phyloP scores from a whole-genome alignment of 2,329 filamentous ascomycete species.

The Talaromyces sp. region DNA sequence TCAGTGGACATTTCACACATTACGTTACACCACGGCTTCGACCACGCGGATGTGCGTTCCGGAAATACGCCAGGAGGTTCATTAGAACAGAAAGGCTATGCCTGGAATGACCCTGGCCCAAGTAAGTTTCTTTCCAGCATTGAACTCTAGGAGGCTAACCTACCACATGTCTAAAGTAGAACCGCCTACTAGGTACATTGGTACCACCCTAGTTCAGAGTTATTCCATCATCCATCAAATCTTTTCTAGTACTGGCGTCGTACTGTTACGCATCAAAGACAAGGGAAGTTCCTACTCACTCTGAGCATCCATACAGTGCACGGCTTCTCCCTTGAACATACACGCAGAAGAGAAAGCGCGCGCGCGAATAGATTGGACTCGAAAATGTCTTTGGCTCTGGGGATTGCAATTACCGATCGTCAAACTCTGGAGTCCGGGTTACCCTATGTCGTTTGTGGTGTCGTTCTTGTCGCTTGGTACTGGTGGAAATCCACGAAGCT shows the following conservation, averaged over 20 bases:
- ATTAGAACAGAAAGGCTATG: background rate
- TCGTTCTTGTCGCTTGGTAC: background rate
- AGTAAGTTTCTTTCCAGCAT: background rate
- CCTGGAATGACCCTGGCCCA: background rate
- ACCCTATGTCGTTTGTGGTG: background rate
- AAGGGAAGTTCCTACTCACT: background rate
- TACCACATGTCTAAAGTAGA: background rate
- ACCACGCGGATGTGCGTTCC: background rate
- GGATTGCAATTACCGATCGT: background rate
- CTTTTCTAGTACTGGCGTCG: background rate
- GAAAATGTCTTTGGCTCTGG: background rate
- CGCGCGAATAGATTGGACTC: background rate
- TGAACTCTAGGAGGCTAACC: background rate
- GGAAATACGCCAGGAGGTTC: background rate
- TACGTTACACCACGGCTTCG: background rate
- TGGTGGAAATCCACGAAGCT: conserved; percentile 2
- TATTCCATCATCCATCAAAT: background rate
- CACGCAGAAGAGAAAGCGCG: background rate
- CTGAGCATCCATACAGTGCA: conserved; percentile 1
- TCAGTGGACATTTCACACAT: background rate
- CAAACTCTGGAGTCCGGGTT: background rate
- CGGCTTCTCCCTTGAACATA: background rate
- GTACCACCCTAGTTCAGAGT: background rate
- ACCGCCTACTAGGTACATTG: background rate
- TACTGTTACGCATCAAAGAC: background rate